Evolutionary conservation across 495 filamentous ascomycete species (phyloP), one percentile per base, ranked within the genome.

Genomic region (Neurospora sp.): DNA sequence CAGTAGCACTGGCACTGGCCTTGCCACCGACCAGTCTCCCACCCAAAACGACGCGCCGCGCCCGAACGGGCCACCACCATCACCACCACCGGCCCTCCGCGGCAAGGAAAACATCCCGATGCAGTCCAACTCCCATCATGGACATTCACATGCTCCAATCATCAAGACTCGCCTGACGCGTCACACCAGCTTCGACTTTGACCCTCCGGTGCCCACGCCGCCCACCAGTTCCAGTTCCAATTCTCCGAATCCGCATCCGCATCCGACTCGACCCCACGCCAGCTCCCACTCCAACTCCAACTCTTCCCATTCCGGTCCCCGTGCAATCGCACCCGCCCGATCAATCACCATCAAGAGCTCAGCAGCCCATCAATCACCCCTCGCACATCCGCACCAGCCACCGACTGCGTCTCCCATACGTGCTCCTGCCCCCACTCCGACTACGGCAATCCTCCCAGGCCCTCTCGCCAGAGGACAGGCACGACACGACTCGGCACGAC

Each of bases 51-150:
- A 47, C 44, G 44, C 44, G 44, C 44, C 44, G 44, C n/a, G 44
- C n/a, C 44, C 44, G 44, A 47, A 20, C 44, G 44, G 45, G 45
- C 45, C 53, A 14, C 53, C 27, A 61, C 42, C 39, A 70, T 9
- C 39, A 45, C 40, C 12, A 35, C 41, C n/a, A 20, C 35, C 31
- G 42, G 31, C 42, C 18, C 41, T 22, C 14, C 76, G 73, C 22
- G 79, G 75, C 22, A 80, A 80, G 68, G 79, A 80, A 47, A 80
- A 80, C 69, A 77, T 80, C 4, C 78, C 74, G 5, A 42, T 79
- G 18, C 74, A 78, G 22, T 65, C 53, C 27, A 65, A 35, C 14
- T 65, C 53, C 5, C 27, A 35, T 14, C 53, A 65, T 35, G 53
- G 53, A 65, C 53, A 61, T 61, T 14, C 53, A 61, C 53, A 65